phyloP scores from a whole-genome alignment of 75 land plant species.

The Cryptomeria japonica region DNA sequence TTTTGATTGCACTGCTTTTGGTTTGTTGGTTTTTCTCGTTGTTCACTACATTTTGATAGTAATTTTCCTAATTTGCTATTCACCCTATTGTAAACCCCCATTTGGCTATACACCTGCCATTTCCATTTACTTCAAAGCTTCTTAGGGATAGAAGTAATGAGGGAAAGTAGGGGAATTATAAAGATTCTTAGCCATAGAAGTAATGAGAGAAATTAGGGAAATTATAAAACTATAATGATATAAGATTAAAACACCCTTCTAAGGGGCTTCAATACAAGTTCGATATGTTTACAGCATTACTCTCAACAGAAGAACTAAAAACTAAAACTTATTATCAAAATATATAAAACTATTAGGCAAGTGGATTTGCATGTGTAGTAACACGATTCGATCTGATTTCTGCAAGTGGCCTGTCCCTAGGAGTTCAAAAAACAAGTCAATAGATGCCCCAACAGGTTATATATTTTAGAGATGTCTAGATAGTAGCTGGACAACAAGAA shows the following conservation, averaged over 20 bases:
- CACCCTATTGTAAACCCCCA: too few relatives aligned
- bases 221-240: too few relatives aligned
- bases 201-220: too few relatives aligned
- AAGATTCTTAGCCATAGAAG: too few relatives aligned
- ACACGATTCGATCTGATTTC: constrained; percentile 94
- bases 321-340: not conserved
- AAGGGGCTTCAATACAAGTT: not conserved
- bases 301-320: not conserved
- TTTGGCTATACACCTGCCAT: too few relatives aligned
- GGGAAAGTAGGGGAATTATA: too few relatives aligned
- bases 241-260: not conserved
- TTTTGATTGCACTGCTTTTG: too few relatives aligned
- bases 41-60: too few relatives aligned
- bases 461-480: not conserved
- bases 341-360: constrained; percentile 60
- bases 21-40: too few relatives aligned
- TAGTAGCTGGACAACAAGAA: not conserved
- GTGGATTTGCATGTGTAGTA: constrained; percentile 96
- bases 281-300: not conserved
- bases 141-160: too few relatives aligned
- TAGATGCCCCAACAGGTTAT: not conserved
- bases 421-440: not conserved
- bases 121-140: too few relatives aligned
- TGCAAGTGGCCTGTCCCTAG: constrained; percentile 91
- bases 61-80: too few relatives aligned